phyloP scores from a whole-genome alignment of 352 stramenopile genomes.

The Phytophthora citrophthora region DNA sequence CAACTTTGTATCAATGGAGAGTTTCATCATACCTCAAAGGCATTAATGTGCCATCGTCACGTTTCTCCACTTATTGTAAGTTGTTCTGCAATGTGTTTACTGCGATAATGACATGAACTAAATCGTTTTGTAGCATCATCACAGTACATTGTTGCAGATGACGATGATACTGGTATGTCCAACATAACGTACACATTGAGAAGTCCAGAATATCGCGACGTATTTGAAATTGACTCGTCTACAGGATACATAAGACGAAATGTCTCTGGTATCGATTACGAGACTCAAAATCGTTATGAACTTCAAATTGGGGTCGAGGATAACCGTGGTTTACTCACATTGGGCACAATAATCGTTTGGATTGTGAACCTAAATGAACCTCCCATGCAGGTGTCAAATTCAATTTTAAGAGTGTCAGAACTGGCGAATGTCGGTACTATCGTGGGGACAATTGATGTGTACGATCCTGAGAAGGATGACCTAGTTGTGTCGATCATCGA shows the following conservation, averaged over 20 bases:
- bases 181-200: constrained; percentile 19
- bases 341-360: constrained; percentile 29
- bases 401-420: constrained; percentile 30
- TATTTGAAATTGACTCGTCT: constrained; percentile 26
- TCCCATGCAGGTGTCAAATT: constrained; percentile 19
- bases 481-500: constrained; percentile 20
- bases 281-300: constrained; percentile 38
- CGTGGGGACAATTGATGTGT: constrained; percentile 16
- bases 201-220: constrained; percentile 6
- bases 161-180: constrained; percentile 25
- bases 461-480: constrained; percentile 27
- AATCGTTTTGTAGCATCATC: constrained; percentile 11
- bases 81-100: background rate
- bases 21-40: constrained; percentile 29
- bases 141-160: constrained; percentile 29
- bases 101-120: background rate
- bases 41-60: constrained; percentile 23
- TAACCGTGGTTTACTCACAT: constrained; percentile 14
- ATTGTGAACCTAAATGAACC: constrained; percentile 42
- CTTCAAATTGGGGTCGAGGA: constrained; percentile 29
- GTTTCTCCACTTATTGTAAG: constrained; percentile 36
- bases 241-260: constrained; percentile 35
- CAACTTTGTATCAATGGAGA: constrained; percentile 10
- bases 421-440: constrained; percentile 8
- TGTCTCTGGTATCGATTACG: constrained; percentile 31